Evolutionary conservation across 257 asterid genomes (phyloP), one percentile per base, ranked within the genome.

Genomic region (Hygrophila difformis): DNA sequence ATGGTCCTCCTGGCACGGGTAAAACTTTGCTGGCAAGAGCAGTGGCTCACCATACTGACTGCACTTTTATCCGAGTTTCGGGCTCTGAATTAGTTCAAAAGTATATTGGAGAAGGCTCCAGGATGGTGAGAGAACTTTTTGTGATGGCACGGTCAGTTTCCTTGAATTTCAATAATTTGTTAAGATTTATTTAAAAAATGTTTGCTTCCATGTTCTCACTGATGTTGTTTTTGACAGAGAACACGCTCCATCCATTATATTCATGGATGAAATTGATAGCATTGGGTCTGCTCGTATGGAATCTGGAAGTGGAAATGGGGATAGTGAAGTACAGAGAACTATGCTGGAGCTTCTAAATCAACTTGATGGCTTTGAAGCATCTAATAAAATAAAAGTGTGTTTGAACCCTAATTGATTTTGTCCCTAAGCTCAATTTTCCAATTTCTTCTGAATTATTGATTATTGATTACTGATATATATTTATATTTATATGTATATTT

Each of bases 271-370:
- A 65, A 81, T 85, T 23, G 95, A 85, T 71, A 78, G 85, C 78
- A 81, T 81, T 18, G 87, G 95, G 38, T 81, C 92, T 56, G 79
- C 93, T 49, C 81, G 95, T 40, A 85, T 85, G 93, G 93, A 81
- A 68, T 81, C 93, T 54, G 93, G 95, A 43, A 81, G 89, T 64
- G 95, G 95, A 20, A 85, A 81, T 38, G 93, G 91, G 28, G 93
- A 85, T 45, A 81, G 93, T 74, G 93, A 85, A 67, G 95, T 85
- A 41, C 93, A 81, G 65, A 62, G 92, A 42, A 85, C 93, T 34
- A 85, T 85, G 93, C 57, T 81, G 56, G 95, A 85, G 69, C 93
- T 85, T 70, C 91, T 85, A 49, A 85, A 85, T 66, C 95, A 85
- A 55, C 91, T 85, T 33, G 95, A 85, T 70, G 95, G 95, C 22